Evolutionary conservation across 2,329 filamentous ascomycete species (phyloP), one percentile per base, ranked within the genome.

Genomic region (Lasiodiplodia citricola): DNA sequence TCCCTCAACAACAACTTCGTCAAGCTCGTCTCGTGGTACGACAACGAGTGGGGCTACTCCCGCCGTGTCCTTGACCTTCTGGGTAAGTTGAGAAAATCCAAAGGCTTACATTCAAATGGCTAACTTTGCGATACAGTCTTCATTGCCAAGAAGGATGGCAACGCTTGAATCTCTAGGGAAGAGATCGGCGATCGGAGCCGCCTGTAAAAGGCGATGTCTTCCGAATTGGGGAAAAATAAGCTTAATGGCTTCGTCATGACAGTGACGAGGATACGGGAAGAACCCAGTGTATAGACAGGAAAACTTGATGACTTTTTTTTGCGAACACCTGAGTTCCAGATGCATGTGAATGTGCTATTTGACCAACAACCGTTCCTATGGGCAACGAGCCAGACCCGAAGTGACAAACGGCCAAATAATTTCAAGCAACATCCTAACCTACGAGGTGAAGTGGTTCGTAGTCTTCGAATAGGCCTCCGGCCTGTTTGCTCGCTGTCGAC

Each of bases 21-120:
- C 89, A 99, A 99, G 92, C 89, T 99, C 72, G 92, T 97, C 82
- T 91, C 91, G 79, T 98, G 95, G 96, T 97, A 97, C 86, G 94
- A 97, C 89, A 98, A 98, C 89, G 95, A 98, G 90, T 97, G 94
- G 94, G 96, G 94, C 94, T 64, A 64, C 60, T 64, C 60, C 14
- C 60, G 94, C 87, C 96, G 83, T 82, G 83, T 85, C 70, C 80
- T 85, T 72, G 83, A 85, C 77, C 83, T 85, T 70, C 72, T 85
- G 69, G 73, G 72, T 72, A 71, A 57, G 72, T 68, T 60, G 4
- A 55, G 18, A 13, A n/a, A 7, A 4, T 18, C 1, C 21, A 6
- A 6, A 18, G 2, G 2, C 13, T 28, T 16, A 25, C 38, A 35
- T 18, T 13, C 38, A 57, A 13, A 25, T 11, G 11, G 28, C 54